A percentile compares a stretch with the other conserved stretches of the same genome.
phyloP scores from a whole-genome alignment of 2,329 filamentous ascomycete genomes.

The Thyridium curvatum region DNA sequence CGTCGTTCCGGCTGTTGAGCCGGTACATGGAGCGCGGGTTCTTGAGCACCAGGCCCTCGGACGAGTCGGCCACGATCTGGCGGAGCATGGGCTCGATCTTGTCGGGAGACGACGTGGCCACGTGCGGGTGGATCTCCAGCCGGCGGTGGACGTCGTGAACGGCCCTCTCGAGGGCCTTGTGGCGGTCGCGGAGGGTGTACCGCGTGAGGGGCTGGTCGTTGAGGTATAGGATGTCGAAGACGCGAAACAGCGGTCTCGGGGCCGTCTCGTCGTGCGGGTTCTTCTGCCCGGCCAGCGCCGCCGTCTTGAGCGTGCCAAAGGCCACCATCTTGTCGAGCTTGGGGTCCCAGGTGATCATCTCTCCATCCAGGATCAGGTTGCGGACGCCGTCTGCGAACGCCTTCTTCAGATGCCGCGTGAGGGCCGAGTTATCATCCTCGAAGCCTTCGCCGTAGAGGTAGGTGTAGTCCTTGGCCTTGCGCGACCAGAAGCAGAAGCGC shows the following conservation, averaged over 20 bases:
- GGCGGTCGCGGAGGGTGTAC: slow-evolving; percentile 78
- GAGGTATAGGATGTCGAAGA: slow-evolving; percentile 88
- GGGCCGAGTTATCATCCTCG: slow-evolving; percentile 64
- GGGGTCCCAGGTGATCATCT: slow-evolving; percentile 98
- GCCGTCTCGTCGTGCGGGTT: slow-evolving; percentile 60
- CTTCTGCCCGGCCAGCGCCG: slow-evolving; percentile 71
- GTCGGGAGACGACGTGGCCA: slow-evolving; percentile 56
- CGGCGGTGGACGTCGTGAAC: slow-evolving; percentile 66
- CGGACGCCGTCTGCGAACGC: slow-evolving; percentile 74
- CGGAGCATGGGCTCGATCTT: slow-evolving; percentile 76
- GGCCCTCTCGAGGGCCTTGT: slow-evolving; percentile 65
- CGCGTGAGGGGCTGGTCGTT: slow-evolving; percentile 75
- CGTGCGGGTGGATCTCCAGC: slow-evolving; percentile 75
- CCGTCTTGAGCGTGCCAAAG: slow-evolving; percentile 91
- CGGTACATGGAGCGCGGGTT: slow-evolving; percentile 83
- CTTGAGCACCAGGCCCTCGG: slow-evolving; percentile 88
- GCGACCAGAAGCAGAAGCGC: slow-evolving; percentile 83
- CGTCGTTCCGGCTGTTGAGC: slow-evolving; percentile 84
- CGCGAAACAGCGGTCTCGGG: slow-evolving; percentile 70
- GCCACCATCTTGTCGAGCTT: slow-evolving; percentile 75
- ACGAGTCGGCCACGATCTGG: slow-evolving; percentile 77
- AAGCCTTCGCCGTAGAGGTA: slow-evolving; percentile 83
- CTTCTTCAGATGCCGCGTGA: slow-evolving; percentile 72
- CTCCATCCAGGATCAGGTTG: slow-evolving; percentile 88
- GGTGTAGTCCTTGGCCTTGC: slow-evolving; percentile 94